Percentiles rank a stretch among this genome's conserved stretches.
Evolutionary conservation across 495 filamentous ascomycete species (phyloP).

Genomic region (Podospora fimiseda): DNA sequence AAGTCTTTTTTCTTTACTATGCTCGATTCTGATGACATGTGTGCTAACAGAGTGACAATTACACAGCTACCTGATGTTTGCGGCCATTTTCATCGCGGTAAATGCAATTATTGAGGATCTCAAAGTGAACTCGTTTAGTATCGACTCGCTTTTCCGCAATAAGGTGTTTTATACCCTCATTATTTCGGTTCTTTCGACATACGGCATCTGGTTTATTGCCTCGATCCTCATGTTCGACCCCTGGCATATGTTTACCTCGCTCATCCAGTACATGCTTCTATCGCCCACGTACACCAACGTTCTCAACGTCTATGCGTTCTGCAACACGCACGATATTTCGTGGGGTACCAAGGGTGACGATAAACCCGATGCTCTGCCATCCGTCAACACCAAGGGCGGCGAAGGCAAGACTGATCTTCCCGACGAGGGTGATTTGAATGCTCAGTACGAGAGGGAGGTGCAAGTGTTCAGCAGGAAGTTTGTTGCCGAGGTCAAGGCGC

Average conservation of each 20-base stretch:
- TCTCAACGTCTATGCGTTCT: conserved; percentile 97
- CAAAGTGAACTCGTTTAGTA: conserved; percentile 50
- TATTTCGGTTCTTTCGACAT: conserved; percentile 84
- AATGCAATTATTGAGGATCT: conserved; percentile 69
- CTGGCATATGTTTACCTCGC: conserved; percentile 97
- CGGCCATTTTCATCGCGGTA: conserved; percentile 91
- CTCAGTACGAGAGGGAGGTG: conserved; percentile 86
- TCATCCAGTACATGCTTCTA: conserved; percentile 93
- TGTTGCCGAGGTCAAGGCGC: conserved; percentile 57
- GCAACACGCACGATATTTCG: conserved; percentile 99
- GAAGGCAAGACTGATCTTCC: conserved; percentile 93
- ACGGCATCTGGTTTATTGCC: conserved; percentile 85
- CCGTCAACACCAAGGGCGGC: conserved; percentile 80
- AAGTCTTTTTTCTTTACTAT: conserved; percentile 31
- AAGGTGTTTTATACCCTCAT: conserved; percentile 89
- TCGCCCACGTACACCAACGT: conserved; percentile 99
- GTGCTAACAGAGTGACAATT: conserved; percentile 15
- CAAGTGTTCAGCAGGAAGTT: conserved; percentile 62
- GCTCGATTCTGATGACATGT: conserved; percentile 2
- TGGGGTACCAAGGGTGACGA: conserved; percentile 99
- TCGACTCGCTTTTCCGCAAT: conserved; percentile 73
- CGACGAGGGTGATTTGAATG: conserved; percentile 73
- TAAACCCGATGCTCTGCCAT: conserved; percentile 83
- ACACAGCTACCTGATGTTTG: conserved; percentile 82
- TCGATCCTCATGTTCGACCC: conserved; percentile 97